Evolutionary conservation across 164 flowering plant species (phyloP), one percentile per base, ranked within the genome.

Genomic region (Tetrastigma voinierianum): DNA sequence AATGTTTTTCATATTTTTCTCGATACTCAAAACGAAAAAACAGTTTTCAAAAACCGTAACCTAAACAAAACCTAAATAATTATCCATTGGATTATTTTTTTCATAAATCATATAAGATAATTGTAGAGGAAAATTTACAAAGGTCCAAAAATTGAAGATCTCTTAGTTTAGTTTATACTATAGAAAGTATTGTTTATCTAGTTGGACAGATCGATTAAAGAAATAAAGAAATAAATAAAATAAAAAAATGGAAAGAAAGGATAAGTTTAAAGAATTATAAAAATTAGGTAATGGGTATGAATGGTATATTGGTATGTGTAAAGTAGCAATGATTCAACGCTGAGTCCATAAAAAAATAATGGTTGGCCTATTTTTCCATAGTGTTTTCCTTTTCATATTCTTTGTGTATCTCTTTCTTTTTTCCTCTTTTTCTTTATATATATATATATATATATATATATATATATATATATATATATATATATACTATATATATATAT

Each of bases 381-480:
- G 73, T 76, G 76, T 62, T 66, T 68, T 71, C 61, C 70, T 49
- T 76, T 75, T 71, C 69, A 64, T 68, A 59, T 68, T 62, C 61
- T 62, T 55, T 51, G 48, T 52, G 52, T 52, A 10, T 23, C 15
- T 17, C 40, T 32, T 32, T 7, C 40, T 32, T 32, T 32, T 32
- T 32, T 32, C 40, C 40, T 3, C 40, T 32, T 32, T 32, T 32
- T 7, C 40, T 32, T 32, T n/a, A n/a, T n/a, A n/a, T n/a, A n/a
- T n/a, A n/a, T n/a, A n/a, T n/a, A n/a, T n/a, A n/a, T n/a, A n/a
- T n/a, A n/a, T n/a, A n/a, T n/a, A n/a, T n/a, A n/a, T n/a, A n/a
- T n/a, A n/a, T n/a, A n/a, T n/a, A n/a, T n/a, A n/a, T n/a, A n/a
- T n/a, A n/a, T n/a, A n/a, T n/a, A n/a, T n/a, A n/a, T n/a, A n/a